Conservation (phyloP, 257 asterid genomes). For the Linderniella brevidens region DNA sequence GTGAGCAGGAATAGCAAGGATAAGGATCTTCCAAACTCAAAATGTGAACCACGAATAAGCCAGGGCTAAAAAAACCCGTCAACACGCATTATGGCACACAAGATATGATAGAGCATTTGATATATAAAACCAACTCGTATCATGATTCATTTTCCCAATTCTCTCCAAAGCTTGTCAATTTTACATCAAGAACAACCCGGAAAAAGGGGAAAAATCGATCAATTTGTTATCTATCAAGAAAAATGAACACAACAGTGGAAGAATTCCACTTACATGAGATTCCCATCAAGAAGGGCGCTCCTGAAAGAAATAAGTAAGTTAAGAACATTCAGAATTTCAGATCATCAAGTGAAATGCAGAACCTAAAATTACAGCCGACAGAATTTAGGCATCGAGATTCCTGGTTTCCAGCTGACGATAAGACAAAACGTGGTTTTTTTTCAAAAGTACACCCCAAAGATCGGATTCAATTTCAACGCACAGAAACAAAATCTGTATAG, state of each 20-base stretch:
- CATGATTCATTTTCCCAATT: too few species aligned
- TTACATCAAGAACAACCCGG: neutral
- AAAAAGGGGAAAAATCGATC: neutral
- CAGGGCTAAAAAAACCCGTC: too few species aligned
- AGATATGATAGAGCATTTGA: too few species aligned
- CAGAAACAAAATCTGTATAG: neutral
- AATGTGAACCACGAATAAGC: too few species aligned
- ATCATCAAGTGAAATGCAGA: conserved; percentile 3
- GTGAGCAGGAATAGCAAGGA: too few species aligned
- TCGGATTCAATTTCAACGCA: neutral
- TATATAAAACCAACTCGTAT: conserved; percentile 3
- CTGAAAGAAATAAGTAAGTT: conserved; percentile 19
- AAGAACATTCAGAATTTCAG: neutral
- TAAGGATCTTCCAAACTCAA: too few species aligned
- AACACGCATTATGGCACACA: too few species aligned
- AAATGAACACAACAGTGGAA: conserved; percentile 1
- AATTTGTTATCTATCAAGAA: conserved; percentile 1
- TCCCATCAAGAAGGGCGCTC: conserved; percentile 69
- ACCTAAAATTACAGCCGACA: too few species aligned
- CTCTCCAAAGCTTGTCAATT: neutral
- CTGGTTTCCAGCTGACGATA: neutral
- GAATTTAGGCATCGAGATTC: neutral
- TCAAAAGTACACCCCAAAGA: neutral
- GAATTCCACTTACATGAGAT: conserved; percentile 62
- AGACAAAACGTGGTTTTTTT: too few species aligned